phyloP scores from a whole-genome alignment of 805 yeast genomes.

The Saccharomycopsis olivae region DNA sequence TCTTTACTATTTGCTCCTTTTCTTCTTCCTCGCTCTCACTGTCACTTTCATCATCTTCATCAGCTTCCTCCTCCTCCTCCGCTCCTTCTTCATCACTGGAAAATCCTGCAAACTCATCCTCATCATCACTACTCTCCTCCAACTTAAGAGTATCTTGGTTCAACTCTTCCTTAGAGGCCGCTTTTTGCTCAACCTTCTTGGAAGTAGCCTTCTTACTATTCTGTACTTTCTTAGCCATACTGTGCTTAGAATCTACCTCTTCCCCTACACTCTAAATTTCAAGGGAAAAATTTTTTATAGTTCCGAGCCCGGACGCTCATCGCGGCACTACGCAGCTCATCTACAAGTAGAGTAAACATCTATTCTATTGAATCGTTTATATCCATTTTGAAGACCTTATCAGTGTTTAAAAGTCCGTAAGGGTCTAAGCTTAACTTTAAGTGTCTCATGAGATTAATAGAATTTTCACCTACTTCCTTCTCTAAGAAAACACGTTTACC shows the following conservation, averaged over 20 bases:
- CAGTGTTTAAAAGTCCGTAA: slow-evolving; percentile 63
- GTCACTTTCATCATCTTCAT: slow-evolving; percentile 4
- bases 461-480: slow-evolving; percentile 55
- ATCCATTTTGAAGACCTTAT: slow-evolving; percentile 63
- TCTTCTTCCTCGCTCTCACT: slow-evolving; percentile 11
- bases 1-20: slow-evolving; percentile 16
- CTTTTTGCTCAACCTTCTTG: not conserved
- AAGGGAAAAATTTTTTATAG: too few species aligned
- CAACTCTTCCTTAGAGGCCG: slow-evolving; percentile 20
- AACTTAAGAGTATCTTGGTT: slow-evolving; percentile 21
- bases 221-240: not conserved
- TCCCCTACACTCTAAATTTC: too few species aligned
- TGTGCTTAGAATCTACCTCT: too few species aligned
- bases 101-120: slow-evolving; percentile 18
- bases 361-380: too few species aligned
- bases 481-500: slow-evolving; percentile 57
- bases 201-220: not conserved
- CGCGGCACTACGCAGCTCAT: too few species aligned
- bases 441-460: slow-evolving; percentile 64
- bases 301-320: too few species aligned
- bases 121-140: slow-evolving; percentile 20
- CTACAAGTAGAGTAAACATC: too few species aligned
- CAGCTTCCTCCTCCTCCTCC: slow-evolving; percentile 6
- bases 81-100: slow-evolving; percentile 17
- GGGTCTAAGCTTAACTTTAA: slow-evolving; percentile 69